Evolutionary conservation across 2,329 filamentous ascomycete genomes (phyloP), one percentile per base, ranked within the genome.

Genomic region (Pseudogymnoascus sp.): DNA sequence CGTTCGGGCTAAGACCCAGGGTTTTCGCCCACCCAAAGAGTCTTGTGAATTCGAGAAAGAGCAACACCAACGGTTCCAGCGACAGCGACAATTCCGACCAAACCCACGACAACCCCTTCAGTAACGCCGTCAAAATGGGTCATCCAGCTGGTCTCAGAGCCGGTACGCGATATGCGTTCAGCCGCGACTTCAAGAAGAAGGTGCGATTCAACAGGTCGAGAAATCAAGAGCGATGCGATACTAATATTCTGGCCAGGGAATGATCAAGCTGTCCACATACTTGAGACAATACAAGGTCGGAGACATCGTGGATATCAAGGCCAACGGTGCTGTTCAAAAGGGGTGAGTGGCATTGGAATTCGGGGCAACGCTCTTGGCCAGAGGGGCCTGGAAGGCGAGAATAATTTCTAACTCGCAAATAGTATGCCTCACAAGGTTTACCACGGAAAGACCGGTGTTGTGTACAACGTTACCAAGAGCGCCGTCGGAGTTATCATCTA

Each of bases 371-470:
- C 13, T 33, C 57, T 29, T 17, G 36, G 7, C 39, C 29, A 5
- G 13, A 24, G 15, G 26, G 17, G 8, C 5, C 17, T 39, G 21
- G 13, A 59, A 11, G 24, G 39, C 35, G 10, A 41, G 59, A 50
- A 60, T 31, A n/a, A 6, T 58, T 61, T 61, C 65, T 66, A 50
- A 67, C 60, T 61, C 59, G 37, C 8, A 44, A 33, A 77, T 74
- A 92, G 91, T 84, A 94, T 96, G 91, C 92, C 93, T 74, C 92
- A 92, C 88, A 97, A 97, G 86, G 89, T 96, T 82, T 97, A 96
- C 88, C 92, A 97, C 86, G 94, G 93, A 76, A 97, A 97, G 90
- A 96, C 92, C 68, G 92, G 92, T 77, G 90, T 96, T 74, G 82
- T 96, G 81, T 96, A 96, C 90, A 99, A 99, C 85, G 94, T 99